Evolutionary conservation across 495 filamentous ascomycete species (phyloP), one percentile per base, ranked within the genome.

Genomic region (Neurospora sublineolata): DNA sequence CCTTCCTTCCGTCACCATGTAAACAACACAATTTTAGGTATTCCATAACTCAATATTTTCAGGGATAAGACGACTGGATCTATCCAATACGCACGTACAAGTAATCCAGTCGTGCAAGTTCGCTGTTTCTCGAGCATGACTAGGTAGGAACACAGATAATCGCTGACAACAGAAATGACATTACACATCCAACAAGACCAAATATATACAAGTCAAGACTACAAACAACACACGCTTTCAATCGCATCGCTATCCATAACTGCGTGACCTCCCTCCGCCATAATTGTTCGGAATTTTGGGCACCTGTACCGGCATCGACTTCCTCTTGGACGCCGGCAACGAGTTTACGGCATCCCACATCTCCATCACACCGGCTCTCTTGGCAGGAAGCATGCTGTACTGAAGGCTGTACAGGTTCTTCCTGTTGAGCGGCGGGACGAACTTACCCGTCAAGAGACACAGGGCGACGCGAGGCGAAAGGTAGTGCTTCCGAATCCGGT

Each of bases 391-490:
- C 96, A 98, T 98, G 82, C 92, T 95, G 81, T 99, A 99, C 81
- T 99, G 95, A 76, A 99, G 89, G 72, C 92, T 94, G 81, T 99
- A 99, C 60, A 99, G 84, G 77, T 93, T 97, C 77, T 94, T 93
- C 10, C 95, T 87, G 79, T 97, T 93, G 40, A 99, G 94, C 0
- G 96, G 94, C 6, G 93, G 93, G 0, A 90, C 92, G 73, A 97
- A 97, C 68, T 89, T 91, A 72, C 95, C 95, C 1, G 93, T 97
- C 37, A 93, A 83, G 3, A 99, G 88, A 71, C 92, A 94, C 69
- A 95, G 86, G 69, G 97, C 87, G 23, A 99, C 96, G 18, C 89
- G 86, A 0, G 93, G 93, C 0, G 93, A 93, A 39, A 97, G 84
- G 80, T 99, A 99, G 80, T 99, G 95, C 77, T 96, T 96, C 70